These are phyloP conservation scores for Xylariaceae sp. DNA, from an alignment of 2,329 filamentous ascomycete species.

Conservation along the genomic window DNA sequence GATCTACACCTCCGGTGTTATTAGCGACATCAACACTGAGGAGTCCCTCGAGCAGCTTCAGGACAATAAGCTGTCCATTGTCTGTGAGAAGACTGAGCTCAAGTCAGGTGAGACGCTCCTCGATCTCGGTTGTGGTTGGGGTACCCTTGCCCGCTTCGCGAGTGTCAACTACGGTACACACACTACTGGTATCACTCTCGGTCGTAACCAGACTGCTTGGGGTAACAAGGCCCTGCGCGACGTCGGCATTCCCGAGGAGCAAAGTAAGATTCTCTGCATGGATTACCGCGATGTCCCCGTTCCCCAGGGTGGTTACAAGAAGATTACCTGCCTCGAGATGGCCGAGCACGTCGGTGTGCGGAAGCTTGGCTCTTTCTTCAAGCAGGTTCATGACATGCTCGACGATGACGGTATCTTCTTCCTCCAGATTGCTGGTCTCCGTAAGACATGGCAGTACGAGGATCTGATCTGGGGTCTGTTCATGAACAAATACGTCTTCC, in stretches of 20 bases:
- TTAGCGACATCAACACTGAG: conserved; percentile 80
- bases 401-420: conserved; percentile 95
- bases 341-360: conserved; percentile 96
- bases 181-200: conserved; percentile 86
- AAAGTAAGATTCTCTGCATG: conserved; percentile 90
- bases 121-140: conserved; percentile 97
- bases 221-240: conserved; percentile 85
- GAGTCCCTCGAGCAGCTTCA: conserved; percentile 92
- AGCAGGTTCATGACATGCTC: conserved; percentile 89
- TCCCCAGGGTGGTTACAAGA: conserved; percentile 74
- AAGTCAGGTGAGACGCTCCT: conserved; percentile 77
- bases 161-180: conserved; percentile 84
- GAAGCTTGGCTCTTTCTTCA: conserved; percentile 74
- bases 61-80: conserved; percentile 92
- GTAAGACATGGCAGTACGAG: conserved; percentile 96
- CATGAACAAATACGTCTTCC: conserved; percentile 99
- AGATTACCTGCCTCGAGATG: conserved; percentile 98
- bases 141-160: conserved; percentile 89
- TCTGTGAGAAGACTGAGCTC: conserved; percentile 91
- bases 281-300: conserved; percentile 94
- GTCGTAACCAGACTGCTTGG: conserved; percentile 94
- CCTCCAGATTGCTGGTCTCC: conserved; percentile 89
- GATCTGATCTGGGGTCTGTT: conserved; percentile 97
- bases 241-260: conserved; percentile 74
- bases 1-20: conserved; percentile 96